Conservation (phyloP, 768 basidiomycete species). For the Amanita jacksonii region DNA sequence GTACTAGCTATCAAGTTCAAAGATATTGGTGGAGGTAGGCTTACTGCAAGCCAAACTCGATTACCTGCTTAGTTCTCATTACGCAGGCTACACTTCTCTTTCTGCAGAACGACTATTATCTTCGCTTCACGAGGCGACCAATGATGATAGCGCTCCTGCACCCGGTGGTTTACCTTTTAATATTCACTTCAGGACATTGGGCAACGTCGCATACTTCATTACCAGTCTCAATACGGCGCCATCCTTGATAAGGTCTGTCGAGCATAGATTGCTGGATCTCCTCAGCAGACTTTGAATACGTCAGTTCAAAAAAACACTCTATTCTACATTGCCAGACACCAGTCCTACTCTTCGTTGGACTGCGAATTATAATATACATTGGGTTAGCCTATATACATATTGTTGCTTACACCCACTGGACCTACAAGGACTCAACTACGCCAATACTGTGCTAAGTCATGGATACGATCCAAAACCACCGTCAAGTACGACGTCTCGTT, state of each 20-base stretch:
- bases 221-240: conserved; percentile 68
- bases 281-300: conserved; percentile 9
- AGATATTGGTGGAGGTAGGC: conserved; percentile 45
- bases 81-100: conserved; percentile 46
- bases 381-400: too few species aligned
- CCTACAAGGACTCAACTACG: conserved; percentile 54
- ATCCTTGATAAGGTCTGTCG: conserved; percentile 44
- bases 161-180: conserved; percentile 38
- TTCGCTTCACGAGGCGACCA: conserved; percentile 29
- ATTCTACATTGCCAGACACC: too few species aligned
- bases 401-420: too few species aligned
- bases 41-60: not conserved
- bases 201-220: conserved; percentile 91
- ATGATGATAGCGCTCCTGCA: conserved; percentile 23
- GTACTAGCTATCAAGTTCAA: conserved; percentile 73
- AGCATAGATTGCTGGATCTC: conserved; percentile 49
- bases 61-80: not conserved
- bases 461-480: conserved; percentile 88
- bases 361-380: too few species aligned
- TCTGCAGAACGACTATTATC: conserved; percentile 56
- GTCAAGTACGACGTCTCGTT: conserved; percentile 95
- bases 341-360: not conserved
- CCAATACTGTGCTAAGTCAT: conserved; percentile 87
- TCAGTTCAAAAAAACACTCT: too few species aligned
- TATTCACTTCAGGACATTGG: conserved; percentile 82